Evolutionary conservation across 2,329 filamentous ascomycete genomes (phyloP).

Genomic region (Dothideomycetes sp.): DNA sequence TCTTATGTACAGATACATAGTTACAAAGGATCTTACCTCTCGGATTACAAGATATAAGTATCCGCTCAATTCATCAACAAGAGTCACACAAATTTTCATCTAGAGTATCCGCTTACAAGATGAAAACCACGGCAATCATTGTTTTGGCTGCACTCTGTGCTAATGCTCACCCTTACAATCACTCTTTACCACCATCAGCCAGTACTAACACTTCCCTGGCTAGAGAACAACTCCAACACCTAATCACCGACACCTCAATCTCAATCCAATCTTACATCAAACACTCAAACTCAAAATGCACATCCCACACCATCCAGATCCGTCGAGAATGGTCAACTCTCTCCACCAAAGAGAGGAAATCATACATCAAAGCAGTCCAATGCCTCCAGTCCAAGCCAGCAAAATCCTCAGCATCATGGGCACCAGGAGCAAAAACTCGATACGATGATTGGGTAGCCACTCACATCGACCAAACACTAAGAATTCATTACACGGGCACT

Average conservation of each 20-base stretch:
- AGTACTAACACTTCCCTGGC: neutral
- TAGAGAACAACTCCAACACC: conserved; percentile 2
- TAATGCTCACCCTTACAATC: neutral
- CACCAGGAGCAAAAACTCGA: conserved; percentile 14
- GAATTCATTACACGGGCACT: conserved; percentile 16
- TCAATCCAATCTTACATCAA: conserved; percentile 1
- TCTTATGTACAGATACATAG: no score
- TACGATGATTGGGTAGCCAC: conserved; percentile 17
- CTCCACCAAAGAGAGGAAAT: conserved; percentile 15
- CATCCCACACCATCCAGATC: neutral
- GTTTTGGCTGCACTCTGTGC: neutral
- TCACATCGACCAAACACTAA: conserved; percentile 15
- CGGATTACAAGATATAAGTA: no score
- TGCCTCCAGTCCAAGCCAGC: conserved; percentile 20
- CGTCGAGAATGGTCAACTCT: conserved; percentile 20
- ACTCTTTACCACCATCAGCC: conserved; percentile 4
- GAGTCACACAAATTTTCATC: no score
- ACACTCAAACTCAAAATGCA: neutral
- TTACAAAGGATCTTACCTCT: no score
- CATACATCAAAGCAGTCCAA: conserved; percentile 21
- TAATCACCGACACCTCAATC: neutral
- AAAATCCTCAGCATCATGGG: conserved; percentile 18
- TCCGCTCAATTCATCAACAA: no score
- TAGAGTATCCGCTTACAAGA: no score
- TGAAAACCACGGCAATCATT: neutral